Percentiles rank a stretch among this genome's conserved stretches.
Evolutionary conservation across 345 rosid species (phyloP).

Genomic region (Passiflora organensis): DNA sequence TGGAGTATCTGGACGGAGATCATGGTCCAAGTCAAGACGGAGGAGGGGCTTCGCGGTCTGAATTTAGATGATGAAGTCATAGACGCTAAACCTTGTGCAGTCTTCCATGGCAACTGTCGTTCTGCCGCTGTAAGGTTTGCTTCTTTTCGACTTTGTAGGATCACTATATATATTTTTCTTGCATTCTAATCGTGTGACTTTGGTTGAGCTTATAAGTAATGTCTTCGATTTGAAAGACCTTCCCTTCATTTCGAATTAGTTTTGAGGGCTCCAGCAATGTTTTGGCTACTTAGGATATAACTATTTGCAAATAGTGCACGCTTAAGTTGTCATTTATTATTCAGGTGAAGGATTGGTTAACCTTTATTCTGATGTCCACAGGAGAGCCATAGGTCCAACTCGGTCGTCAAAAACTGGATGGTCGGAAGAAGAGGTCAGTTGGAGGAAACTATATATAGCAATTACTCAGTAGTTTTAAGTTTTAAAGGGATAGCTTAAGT

Average conservation of each 20-base stretch:
- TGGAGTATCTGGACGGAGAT: neutral
- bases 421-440: conserved; percentile 37
- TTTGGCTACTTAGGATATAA: neutral
- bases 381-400: conserved; percentile 31
- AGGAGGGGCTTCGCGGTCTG: conserved; percentile 3
- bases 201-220: neutral
- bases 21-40: conserved; percentile 12
- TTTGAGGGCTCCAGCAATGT: neutral
- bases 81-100: conserved; percentile 17
- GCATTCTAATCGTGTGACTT: neutral
- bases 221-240: neutral
- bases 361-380: neutral
- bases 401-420: conserved; percentile 31
- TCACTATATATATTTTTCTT: neutral
- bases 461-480: neutral
- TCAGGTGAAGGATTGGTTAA: neutral
- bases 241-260: neutral
- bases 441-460: neutral
- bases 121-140: neutral
- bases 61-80: conserved; percentile 2
- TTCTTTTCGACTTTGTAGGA: neutral
- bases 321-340: no score
- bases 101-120: conserved; percentile 9
- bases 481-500: neutral
- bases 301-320: no score